Evolutionary conservation across 345 rosid genomes (phyloP).

Genomic region (Murraya paniculata): DNA sequence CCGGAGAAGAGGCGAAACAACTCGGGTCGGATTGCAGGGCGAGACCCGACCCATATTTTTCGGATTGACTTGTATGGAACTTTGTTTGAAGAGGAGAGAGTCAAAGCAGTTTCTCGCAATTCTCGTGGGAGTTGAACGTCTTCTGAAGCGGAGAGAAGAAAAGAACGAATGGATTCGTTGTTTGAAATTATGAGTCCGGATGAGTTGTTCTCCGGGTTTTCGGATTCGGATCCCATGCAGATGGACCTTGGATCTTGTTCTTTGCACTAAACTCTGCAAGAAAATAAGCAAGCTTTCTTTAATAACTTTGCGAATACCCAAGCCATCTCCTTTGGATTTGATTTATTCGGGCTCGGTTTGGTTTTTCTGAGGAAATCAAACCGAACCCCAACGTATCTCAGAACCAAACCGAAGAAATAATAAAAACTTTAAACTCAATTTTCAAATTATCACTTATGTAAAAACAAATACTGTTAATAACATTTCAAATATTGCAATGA

Average conservation of each 20-base stretch:
- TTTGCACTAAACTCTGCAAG: neutral
- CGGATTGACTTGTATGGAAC: conserved; percentile 62
- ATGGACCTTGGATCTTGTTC: neutral
- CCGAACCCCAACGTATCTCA: too few relatives aligned
- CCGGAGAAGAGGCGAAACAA: conserved; percentile 51
- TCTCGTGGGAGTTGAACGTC: conserved; percentile 49
- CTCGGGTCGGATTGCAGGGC: conserved; percentile 46
- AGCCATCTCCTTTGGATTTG: too few relatives aligned
- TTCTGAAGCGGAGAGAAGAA: conserved; percentile 49
- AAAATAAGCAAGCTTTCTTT: too few relatives aligned
- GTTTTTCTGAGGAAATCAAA: too few relatives aligned
- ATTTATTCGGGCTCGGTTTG: too few relatives aligned
- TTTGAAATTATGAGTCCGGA: conserved; percentile 34
- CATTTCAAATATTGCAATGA: too few relatives aligned
- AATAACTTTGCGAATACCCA: too few relatives aligned
- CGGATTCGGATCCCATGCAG: conserved; percentile 11
- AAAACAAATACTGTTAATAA: too few relatives aligned
- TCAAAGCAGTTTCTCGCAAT: conserved; percentile 51
- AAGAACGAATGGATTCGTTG: conserved; percentile 39
- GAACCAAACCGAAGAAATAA: too few relatives aligned
- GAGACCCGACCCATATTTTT: conserved; percentile 50
- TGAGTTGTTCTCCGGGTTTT: conserved; percentile 5
- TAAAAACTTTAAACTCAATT: too few relatives aligned
- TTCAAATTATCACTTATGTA: too few relatives aligned
- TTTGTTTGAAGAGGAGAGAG: conserved; percentile 37